These are phyloP conservation scores for Naematelia aurantialba DNA, from an alignment of 768 basidiomycete species.

Conservation along the genomic window DNA sequence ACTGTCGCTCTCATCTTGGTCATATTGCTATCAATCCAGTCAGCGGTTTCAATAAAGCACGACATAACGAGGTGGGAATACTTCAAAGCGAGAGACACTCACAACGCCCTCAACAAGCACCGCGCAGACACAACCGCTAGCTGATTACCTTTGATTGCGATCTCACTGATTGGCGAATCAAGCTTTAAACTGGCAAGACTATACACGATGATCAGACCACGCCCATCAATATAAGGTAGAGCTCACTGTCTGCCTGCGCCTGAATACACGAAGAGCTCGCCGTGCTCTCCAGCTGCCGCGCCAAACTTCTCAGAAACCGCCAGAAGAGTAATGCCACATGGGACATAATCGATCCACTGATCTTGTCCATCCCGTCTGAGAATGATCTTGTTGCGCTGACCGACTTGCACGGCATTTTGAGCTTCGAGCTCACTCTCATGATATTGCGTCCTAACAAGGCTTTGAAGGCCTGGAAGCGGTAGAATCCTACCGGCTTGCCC, in stretches of 20 bases:
- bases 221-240: not conserved
- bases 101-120: constrained; percentile 76
- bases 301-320: constrained; percentile 65
- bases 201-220: constrained; percentile 1
- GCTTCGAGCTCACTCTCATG: constrained; percentile 68
- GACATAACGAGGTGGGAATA: no score
- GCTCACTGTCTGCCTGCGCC: constrained; percentile 74
- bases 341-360: constrained; percentile 85
- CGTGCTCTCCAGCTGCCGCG: constrained; percentile 75
- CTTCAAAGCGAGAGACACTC: no score
- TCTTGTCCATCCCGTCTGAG: constrained; percentile 60
- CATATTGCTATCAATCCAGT: constrained; percentile 58
- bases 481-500: constrained; percentile 48
- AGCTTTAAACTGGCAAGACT: constrained; percentile 75
- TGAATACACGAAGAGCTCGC: constrained; percentile 77
- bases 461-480: constrained; percentile 62
- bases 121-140: constrained; percentile 69
- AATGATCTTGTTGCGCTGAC: constrained; percentile 65
- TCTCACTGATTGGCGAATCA: constrained; percentile 64
- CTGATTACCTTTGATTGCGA: constrained; percentile 63
- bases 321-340: constrained; percentile 65
- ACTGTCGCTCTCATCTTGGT: not conserved
- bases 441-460: constrained; percentile 59
- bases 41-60: constrained; percentile 10
- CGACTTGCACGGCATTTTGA: constrained; percentile 64